Percentiles rank a stretch among this genome's conserved stretches.
Evolutionary conservation across 805 yeast species (phyloP).

Genomic region (Schwanniomyces yamadae): DNA sequence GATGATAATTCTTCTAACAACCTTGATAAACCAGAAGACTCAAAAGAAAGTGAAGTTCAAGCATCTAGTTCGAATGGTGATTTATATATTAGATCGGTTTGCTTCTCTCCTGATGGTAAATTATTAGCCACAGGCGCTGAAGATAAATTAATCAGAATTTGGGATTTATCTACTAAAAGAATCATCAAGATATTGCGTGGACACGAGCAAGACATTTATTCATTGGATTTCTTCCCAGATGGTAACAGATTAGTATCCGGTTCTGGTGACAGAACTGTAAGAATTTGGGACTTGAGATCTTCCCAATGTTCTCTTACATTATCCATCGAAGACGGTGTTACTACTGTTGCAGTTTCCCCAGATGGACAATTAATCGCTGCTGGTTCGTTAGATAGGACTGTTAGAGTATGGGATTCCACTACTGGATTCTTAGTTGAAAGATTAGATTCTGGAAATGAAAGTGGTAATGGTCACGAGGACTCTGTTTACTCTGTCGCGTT

Average conservation of each 20-base stretch:
- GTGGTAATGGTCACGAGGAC: conserved; percentile 92
- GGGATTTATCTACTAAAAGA: conserved; percentile 87
- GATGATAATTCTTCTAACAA: conserved; percentile 58
- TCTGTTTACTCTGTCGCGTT: conserved; percentile 94
- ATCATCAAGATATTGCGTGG: conserved; percentile 86
- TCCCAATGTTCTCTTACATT: conserved; percentile 88
- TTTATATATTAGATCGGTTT: conserved; percentile 89
- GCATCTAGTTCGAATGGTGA: conserved; percentile 66
- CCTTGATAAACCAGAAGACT: conserved; percentile 39
- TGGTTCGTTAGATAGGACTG: conserved; percentile 92
- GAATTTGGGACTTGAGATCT: conserved; percentile 91
- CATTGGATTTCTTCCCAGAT: conserved; percentile 90
- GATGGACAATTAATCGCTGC: conserved; percentile 94
- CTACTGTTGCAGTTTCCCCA: conserved; percentile 96
- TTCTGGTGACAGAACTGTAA: conserved; percentile 92
- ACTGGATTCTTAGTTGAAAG: conserved; percentile 91
- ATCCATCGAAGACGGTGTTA: conserved; percentile 95
- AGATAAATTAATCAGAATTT: conserved; percentile 86
- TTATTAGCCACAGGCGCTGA: conserved; percentile 93
- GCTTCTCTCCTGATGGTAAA: conserved; percentile 92
- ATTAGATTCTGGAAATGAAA: conserved; percentile 83
- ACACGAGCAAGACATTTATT: conserved; percentile 96
- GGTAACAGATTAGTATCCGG: conserved; percentile 94
- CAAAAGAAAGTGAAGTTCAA: conserved; percentile 30
- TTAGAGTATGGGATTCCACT: conserved; percentile 94